Evolutionary conservation across 768 basidiomycete species (phyloP).

Genomic region (Mycena crocata): DNA sequence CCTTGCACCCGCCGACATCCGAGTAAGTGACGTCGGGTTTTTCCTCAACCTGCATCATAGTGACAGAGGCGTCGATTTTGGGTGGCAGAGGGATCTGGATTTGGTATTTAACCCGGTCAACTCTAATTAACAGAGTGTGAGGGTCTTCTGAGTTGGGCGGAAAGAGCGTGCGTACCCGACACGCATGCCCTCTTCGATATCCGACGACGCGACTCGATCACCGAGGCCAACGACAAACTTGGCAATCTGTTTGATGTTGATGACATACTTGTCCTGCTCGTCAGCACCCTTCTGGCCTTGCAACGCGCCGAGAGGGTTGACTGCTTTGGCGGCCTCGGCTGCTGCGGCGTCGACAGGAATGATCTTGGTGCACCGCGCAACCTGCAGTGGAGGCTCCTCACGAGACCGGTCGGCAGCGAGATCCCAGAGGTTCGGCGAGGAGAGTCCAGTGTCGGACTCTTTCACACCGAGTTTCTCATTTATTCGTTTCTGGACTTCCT

Average conservation of each 20-base stretch:
- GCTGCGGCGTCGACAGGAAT: constrained; percentile 84
- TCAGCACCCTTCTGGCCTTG: constrained; percentile 97
- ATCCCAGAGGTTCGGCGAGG: constrained; percentile 98
- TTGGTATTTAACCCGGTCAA: constrained; percentile 96
- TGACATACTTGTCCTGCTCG: constrained; percentile 99
- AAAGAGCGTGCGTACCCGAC: constrained; percentile 76
- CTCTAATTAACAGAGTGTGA: constrained; percentile 61
- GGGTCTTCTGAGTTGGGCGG: not conserved
- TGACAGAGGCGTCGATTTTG: constrained; percentile 98
- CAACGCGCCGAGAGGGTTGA: constrained; percentile 80
- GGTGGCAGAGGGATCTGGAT: constrained; percentile 98
- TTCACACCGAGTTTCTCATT: constrained; percentile 99
- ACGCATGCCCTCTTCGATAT: constrained; percentile 99
- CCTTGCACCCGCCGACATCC: constrained; percentile 98
- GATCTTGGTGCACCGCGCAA: constrained; percentile 98
- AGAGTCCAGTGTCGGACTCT: constrained; percentile 97
- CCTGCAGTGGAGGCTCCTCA: constrained; percentile 94
- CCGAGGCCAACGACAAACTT: constrained; percentile 99
- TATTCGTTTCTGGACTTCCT: constrained; percentile 95
- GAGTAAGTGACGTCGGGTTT: constrained; percentile 98
- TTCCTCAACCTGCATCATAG: constrained; percentile 99
- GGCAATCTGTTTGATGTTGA: constrained; percentile 99
- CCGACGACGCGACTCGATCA: constrained; percentile 95
- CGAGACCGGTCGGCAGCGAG: constrained; percentile 91
- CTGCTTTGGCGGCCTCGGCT: constrained; percentile 81